Evolutionary conservation across 139 green algal genomes (phyloP).

Genomic region (Chlorella sp.): DNA sequence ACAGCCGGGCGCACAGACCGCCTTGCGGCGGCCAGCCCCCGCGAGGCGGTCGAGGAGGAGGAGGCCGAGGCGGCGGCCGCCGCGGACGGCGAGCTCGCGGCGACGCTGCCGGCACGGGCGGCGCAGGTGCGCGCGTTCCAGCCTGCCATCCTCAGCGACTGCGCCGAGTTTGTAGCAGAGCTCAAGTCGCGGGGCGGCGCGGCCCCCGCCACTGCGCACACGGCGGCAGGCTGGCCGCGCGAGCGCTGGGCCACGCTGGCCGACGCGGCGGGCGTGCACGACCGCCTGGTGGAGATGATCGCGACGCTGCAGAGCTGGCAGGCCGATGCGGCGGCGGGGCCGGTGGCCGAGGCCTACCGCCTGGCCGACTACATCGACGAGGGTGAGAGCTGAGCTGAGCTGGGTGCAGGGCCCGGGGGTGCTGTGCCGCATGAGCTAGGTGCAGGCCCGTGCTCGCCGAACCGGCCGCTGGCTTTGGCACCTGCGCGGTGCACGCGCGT

Average conservation of each 20-base stretch:
- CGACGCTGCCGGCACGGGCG: slow-evolving; percentile 3
- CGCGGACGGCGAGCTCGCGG: background rate
- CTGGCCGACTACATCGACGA: slow-evolving; percentile 20
- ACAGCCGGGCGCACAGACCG: background rate
- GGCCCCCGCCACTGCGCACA: background rate
- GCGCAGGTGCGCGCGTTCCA: background rate
- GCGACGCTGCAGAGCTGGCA: slow-evolving; percentile 16
- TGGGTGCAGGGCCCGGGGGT: no score
- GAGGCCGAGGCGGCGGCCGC: slow-evolving; percentile 10
- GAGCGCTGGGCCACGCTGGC: background rate
- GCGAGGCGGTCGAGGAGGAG: background rate
- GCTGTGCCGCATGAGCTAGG: no score
- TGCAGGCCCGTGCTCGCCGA: no score
- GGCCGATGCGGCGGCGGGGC: slow-evolving; percentile 1
- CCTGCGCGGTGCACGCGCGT: no score
- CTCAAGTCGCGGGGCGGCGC: slow-evolving; percentile 15
- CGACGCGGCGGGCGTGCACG: slow-evolving; percentile 5
- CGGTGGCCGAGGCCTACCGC: slow-evolving; percentile 24
- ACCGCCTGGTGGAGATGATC: slow-evolving; percentile 1
- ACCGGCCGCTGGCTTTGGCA: no score
- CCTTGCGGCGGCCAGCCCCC: background rate
- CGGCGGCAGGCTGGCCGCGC: background rate
- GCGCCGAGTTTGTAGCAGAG: slow-evolving; percentile 19
- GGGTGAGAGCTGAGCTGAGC: no score
- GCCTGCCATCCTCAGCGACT: background rate